Percentiles rank a stretch among this genome's conserved stretches.
Evolutionary conservation across 164 flowering plant species (phyloP).

Genomic region (Annona squamosa): DNA sequence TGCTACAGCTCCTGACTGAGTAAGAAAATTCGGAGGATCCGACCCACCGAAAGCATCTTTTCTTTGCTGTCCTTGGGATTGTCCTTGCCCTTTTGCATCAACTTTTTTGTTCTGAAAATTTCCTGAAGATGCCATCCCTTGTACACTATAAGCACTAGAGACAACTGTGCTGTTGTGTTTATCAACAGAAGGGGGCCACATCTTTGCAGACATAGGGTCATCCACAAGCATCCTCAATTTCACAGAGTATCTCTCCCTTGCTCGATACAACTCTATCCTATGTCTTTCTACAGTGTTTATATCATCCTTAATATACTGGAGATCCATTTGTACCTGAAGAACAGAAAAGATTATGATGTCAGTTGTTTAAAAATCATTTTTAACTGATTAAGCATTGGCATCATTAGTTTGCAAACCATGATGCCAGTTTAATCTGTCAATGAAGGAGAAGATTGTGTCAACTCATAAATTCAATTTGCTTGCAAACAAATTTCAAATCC

Average conservation of each 20-base stretch:
- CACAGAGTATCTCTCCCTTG: conserved; percentile 59
- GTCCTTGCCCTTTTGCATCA: conserved; percentile 42
- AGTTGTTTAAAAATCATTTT: not conserved
- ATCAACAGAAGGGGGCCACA: conserved; percentile 44
- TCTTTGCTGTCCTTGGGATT: conserved; percentile 41
- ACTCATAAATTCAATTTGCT: not conserved
- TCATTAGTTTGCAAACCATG: not conserved
- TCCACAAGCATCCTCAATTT: conserved; percentile 59
- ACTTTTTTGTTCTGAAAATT: conserved; percentile 39
- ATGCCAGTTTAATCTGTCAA: not conserved
- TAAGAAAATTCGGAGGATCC: conserved; percentile 38
- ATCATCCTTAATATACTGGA: conserved; percentile 83
- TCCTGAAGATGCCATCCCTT: conserved; percentile 37
- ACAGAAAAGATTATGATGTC: not conserved
- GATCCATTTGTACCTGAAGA: conserved; percentile 72
- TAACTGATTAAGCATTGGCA: not conserved
- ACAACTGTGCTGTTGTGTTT: conserved; percentile 39
- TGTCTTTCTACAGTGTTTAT: conserved; percentile 70
- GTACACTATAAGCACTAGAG: conserved; percentile 38
- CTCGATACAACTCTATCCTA: conserved; percentile 60
- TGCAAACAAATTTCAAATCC: not conserved
- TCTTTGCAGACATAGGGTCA: conserved; percentile 35
- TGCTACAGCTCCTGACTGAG: conserved; percentile 59
- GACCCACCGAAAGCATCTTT: conserved; percentile 58
- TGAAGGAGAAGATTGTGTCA: not conserved